Evolutionary conservation across 2,329 filamentous ascomycete genomes (phyloP).

Genomic region (Sarocladium oryzae): DNA sequence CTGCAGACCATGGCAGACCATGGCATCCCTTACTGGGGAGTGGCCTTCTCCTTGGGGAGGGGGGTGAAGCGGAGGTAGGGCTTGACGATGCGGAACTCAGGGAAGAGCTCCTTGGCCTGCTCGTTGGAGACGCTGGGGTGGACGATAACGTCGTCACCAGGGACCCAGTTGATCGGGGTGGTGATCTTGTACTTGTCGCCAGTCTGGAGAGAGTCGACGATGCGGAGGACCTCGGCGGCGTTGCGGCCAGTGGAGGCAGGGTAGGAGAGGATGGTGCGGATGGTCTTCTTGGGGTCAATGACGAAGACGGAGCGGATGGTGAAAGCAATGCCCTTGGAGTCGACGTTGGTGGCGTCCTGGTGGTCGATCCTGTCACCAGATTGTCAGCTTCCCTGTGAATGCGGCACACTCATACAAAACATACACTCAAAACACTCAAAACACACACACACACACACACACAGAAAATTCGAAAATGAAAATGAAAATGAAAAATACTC

Average conservation of each 20-base stretch:
- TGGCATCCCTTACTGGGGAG: not conserved
- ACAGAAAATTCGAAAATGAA: too few relatives aligned
- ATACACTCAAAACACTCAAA: too few relatives aligned
- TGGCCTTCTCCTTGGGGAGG: slow-evolving; percentile 46
- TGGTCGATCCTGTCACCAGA: slow-evolving; percentile 57
- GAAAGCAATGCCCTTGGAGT: slow-evolving; percentile 78
- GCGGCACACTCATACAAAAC: too few relatives aligned
- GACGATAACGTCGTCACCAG: slow-evolving; percentile 87
- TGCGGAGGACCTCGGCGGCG: slow-evolving; percentile 70
- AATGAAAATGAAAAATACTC: slow-evolving; percentile 22
- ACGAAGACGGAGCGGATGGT: slow-evolving; percentile 94
- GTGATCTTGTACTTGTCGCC: slow-evolving; percentile 85
- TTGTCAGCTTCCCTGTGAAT: not conserved
- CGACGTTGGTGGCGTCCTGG: slow-evolving; percentile 75
- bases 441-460: too few relatives aligned
- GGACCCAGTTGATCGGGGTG: slow-evolving; percentile 85
- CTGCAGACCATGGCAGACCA: too few relatives aligned
- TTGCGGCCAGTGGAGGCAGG: slow-evolving; percentile 85
- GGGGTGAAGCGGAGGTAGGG: slow-evolving; percentile 69
- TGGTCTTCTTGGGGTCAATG: slow-evolving; percentile 90
- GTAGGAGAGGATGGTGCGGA: slow-evolving; percentile 87
- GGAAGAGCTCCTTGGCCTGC: slow-evolving; percentile 84
- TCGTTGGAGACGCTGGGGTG: slow-evolving; percentile 76
- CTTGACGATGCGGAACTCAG: slow-evolving; percentile 63
- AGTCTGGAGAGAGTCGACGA: slow-evolving; percentile 72